Conservation (phyloP, 1,284 basidiomycete genomes). For the Leccinum variabile region DNA sequence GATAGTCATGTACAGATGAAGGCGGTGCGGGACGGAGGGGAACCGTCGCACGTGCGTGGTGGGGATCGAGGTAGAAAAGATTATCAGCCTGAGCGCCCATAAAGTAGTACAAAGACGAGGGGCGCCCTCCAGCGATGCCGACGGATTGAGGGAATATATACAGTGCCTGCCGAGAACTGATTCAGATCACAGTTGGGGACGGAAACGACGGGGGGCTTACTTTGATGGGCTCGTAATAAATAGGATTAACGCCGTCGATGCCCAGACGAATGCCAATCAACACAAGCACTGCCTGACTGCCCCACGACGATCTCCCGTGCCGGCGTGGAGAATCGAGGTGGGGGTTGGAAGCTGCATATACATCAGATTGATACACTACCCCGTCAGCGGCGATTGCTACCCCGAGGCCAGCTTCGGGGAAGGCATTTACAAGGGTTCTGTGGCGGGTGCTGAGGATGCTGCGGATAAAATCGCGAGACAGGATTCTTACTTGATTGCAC, state of each 20-base stretch:
- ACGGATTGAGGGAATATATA: conserved; percentile 95
- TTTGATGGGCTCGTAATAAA: conserved; percentile 94
- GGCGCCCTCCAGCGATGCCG: conserved; percentile 94
- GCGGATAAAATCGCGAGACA: not conserved
- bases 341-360: conserved; percentile 75
- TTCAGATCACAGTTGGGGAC: not conserved
- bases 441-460: conserved; percentile 10
- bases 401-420: conserved; percentile 78
- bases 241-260: conserved; percentile 90
- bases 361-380: conserved; percentile 83
- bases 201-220: conserved; percentile 41
- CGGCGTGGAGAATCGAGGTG: conserved; percentile 38
- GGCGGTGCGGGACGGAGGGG: conserved; percentile 66
- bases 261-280: conserved; percentile 88
- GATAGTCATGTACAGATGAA: conserved; percentile 21
- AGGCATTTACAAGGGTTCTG: conserved; percentile 77
- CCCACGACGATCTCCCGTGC: conserved; percentile 57
- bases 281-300: conserved; percentile 82
- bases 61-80: conserved; percentile 95
- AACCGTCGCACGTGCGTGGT: conserved; percentile 82
- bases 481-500: conserved; percentile 79
- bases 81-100: conserved; percentile 89
- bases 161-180: conserved; percentile 53
- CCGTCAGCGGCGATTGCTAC: conserved; percentile 85
- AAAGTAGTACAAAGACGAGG: conserved; percentile 96